phyloP scores from a whole-genome alignment of 768 basidiomycete species.

The Macrolepiota dolichaula region DNA sequence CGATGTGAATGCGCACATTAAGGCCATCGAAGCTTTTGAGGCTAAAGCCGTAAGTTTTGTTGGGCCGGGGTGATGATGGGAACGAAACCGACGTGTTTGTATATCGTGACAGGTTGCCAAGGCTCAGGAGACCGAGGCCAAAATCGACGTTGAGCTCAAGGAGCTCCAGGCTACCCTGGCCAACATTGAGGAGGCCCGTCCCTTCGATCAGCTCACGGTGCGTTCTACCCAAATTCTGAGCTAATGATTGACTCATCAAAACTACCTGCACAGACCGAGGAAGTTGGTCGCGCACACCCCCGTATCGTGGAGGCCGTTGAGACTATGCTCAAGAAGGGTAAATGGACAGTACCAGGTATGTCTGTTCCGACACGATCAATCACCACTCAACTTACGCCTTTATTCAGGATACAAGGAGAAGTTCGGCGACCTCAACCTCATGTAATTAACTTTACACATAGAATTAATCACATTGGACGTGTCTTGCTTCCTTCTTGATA shows the following conservation, averaged over 20 bases:
- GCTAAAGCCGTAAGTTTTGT: conserved; percentile 75
- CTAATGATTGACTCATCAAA: neutral
- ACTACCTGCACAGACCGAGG: conserved; percentile 57
- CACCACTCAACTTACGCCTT: neutral
- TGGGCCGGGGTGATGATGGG: neutral
- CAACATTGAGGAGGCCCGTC: conserved; percentile 96
- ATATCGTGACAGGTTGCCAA: conserved; percentile 62
- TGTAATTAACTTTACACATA: conserved; percentile 48
- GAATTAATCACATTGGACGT: conserved; percentile 10
- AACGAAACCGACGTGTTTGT: neutral
- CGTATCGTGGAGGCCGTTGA: conserved; percentile 89
- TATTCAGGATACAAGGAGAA: conserved; percentile 85
- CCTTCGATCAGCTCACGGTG: conserved; percentile 95
- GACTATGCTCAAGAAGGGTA: conserved; percentile 95
- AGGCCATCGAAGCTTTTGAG: conserved; percentile 96
- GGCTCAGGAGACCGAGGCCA: conserved; percentile 84
- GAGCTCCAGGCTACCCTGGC: conserved; percentile 90
- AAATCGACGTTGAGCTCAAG: conserved; percentile 89
- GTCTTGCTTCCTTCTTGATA: neutral
- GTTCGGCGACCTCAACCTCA: conserved; percentile 90
- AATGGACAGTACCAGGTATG: conserved; percentile 95
- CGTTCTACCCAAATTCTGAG: conserved; percentile 27
- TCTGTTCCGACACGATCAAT: neutral
- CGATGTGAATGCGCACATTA: conserved; percentile 84
- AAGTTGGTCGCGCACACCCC: conserved; percentile 90